Base-by-base conservation (phyloP, 768 basidiomycete species). In the Hygrocybe punicea region DNA sequence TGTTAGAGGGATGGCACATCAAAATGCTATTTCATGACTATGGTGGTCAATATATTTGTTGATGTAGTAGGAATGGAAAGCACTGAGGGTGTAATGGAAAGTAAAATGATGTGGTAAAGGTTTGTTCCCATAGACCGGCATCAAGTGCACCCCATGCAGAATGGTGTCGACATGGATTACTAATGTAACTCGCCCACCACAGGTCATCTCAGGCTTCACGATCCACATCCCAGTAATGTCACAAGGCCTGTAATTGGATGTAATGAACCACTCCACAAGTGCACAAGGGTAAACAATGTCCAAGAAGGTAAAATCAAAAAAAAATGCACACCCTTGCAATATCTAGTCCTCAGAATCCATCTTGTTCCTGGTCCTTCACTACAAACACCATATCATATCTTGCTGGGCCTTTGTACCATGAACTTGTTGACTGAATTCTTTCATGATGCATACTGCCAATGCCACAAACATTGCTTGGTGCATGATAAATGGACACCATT, bases 211-310 rank as follows among this genome's bases (percentile, higher is more conserved):
- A n/a, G n/a, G n/a, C n/a, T n/a, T n/a, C n/a, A n/a, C n/a, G 2
- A 56, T 52, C 67, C 67, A 69, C 61, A 66, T 62, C 35, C 70
- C 68, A 1, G 72, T 74, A 11, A 64, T 59, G 0, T 21, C 16
- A 60, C 71, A 65, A 3, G 72, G 72, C 11, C 45, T 23, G 2
- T 61, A 48, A 6, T 57, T 62, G 9, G 60, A 37, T 1, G 51
- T 55, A 4, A 58, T 40, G 45, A 69, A 71, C 74, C 74, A 75
- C 2, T 68, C 39, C 4, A 75, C 65, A 7, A 74, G 60, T 0
- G 73, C 71, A 51, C 73, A 75, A 9, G 63, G 57, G n/a, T 67
- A 69, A 2, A 21, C n/a, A 1, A 8, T 50, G 1, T 47, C 33
- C 1, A 52, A 42, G 45, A 62, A 57, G 5, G 33, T 36, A 48